Base-by-base conservation (phyloP, 805 yeast species). In the Starmerella riodocensis region DNA sequence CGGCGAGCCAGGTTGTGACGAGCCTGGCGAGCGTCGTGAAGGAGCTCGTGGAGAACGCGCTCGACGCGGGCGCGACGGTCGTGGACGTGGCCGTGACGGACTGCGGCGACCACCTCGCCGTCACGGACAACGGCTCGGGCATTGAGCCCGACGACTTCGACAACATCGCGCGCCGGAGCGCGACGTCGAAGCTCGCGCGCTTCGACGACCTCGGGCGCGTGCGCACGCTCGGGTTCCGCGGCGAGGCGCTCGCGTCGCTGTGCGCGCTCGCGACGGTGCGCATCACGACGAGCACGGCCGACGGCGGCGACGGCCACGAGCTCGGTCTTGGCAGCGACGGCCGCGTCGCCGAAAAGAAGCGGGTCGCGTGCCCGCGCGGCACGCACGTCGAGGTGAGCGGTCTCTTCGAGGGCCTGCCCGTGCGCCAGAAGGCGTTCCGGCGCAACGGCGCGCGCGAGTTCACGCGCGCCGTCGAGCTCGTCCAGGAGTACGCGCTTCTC, bases 1-100 rank as follows among this genome's bases (percentile, higher is more conserved):
- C 95, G 0, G 83, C 96, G 0, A 95, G 95, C 0, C 98, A 91
- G 57, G 97, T 91, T 12, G 80, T 91, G 11, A 71, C 76, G 4
- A 94, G 82, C 50, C 59, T 91, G 31, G 65, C 73, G 0, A 74
- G 88, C 0, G 79, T 82, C 0, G 75, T 79, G 23, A 88, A 88
- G 54, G 98, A 88, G 56, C 61, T 86, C 1, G 66, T 91, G 2
- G 98, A 88, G 52, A 88, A 88, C 55, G 64, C 91, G 23, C 61
- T 88, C 6, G 98, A 91, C 60, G 91, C 96, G 0, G 58, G 67
- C 18, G 70, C 91, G 8, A 65, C 71, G 0, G 71, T 70, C 37
- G 65, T 91, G 23, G 93, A 83, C 35, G 62, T 88, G 13, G 62
- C 63, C 2, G 73, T 88, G 51, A 66, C 65, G 50, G 74, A 83